Percentiles rank a stretch among this genome's conserved stretches.
Conservation (phyloP, 1,284 basidiomycete genomes). For the Tremellales sp. region DNA sequence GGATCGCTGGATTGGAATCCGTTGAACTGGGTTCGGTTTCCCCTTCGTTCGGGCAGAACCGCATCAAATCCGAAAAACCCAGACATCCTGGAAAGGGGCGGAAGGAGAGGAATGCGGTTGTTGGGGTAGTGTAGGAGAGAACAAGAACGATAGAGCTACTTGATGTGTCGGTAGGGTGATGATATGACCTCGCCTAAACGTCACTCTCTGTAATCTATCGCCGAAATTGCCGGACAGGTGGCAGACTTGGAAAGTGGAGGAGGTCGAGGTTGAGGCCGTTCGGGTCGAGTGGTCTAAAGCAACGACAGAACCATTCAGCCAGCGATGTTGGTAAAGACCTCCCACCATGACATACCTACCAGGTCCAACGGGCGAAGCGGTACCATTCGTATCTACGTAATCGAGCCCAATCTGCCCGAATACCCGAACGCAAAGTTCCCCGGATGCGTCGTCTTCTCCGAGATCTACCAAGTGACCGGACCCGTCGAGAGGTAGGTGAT, state of each 20-base stretch:
- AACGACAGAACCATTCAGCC: neutral
- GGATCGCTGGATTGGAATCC: conserved; percentile 20
- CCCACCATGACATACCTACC: conserved; percentile 68
- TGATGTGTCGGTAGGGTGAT: neutral
- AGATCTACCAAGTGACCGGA: conserved; percentile 52
- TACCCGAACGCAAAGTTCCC: conserved; percentile 50
- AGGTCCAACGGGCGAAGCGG: conserved; percentile 58
- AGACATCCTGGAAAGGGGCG: conserved; percentile 33
- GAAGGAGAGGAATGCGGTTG: neutral
- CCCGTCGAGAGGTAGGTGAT: conserved; percentile 35
- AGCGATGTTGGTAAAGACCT: conserved; percentile 73
- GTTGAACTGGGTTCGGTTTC: conserved; percentile 1
- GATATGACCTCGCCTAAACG: too few species aligned
- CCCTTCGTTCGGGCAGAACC: conserved; percentile 35
- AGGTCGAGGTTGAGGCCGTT: neutral
- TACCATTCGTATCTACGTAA: conserved; percentile 63
- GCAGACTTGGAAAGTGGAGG: too few species aligned
- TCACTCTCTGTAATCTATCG: too few species aligned
- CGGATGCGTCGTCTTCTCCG: conserved; percentile 48
- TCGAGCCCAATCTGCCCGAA: conserved; percentile 45
- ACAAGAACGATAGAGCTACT: neutral
- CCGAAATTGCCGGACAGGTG: neutral
- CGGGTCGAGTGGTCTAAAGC: neutral
- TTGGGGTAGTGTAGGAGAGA: too few species aligned
- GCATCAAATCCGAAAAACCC: conserved; percentile 50